Evolutionary conservation across 2,329 filamentous ascomycete species (phyloP).

Genomic region (Pyrenochaeta sp.): DNA sequence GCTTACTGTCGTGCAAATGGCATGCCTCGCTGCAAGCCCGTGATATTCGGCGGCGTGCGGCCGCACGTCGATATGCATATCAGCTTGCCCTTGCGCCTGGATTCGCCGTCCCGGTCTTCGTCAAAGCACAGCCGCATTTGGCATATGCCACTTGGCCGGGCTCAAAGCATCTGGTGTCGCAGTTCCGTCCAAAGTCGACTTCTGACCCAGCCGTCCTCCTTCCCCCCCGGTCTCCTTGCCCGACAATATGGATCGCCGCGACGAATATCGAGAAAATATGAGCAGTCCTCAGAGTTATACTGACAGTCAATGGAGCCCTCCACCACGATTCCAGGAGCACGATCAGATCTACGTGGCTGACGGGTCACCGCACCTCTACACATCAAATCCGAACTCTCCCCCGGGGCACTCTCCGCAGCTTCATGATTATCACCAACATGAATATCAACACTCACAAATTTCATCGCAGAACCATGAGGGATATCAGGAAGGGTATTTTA

Average conservation of each 20-base stretch:
- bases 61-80: constrained; percentile 13
- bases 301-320: constrained; percentile 29
- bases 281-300: constrained; percentile 17
- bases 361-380: constrained; percentile 10
- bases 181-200: constrained; percentile 8
- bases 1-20: constrained; percentile 24
- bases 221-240: constrained; percentile 6
- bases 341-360: constrained; percentile 23
- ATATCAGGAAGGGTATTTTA: constrained; percentile 24
- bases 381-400: constrained; percentile 19
- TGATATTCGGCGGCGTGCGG: constrained; percentile 14
- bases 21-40: constrained; percentile 12
- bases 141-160: constrained; percentile 12
- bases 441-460: constrained; percentile 14
- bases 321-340: constrained; percentile 29
- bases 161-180: constrained; percentile 1
- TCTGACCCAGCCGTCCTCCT: constrained; percentile 11
- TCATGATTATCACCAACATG: constrained; percentile 21
- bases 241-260: constrained; percentile 23
- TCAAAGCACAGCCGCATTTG: constrained; percentile 19
- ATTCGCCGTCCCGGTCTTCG: constrained; percentile 7
- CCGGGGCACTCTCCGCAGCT: constrained; percentile 23
- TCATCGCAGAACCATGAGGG: constrained; percentile 10
- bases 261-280: constrained; percentile 21
- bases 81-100: constrained; percentile 17